Evolutionary conservation across 1,284 basidiomycete species (phyloP).

Genomic region (Lentinus polychrous): DNA sequence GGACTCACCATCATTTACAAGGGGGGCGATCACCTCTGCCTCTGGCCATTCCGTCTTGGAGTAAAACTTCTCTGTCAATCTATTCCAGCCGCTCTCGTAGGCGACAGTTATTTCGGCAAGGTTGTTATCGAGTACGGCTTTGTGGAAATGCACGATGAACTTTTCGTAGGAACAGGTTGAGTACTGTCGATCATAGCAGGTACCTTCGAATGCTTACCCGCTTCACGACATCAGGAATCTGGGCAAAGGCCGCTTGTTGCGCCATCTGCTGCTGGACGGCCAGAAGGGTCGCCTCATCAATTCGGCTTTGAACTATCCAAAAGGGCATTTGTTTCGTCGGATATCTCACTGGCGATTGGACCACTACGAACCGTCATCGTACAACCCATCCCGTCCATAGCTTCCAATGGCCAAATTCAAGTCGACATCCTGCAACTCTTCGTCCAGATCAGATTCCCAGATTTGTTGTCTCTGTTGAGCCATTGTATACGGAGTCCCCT

Average conservation of each 20-base stretch:
- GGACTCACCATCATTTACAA: constrained; percentile 81
- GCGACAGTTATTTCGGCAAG: constrained; percentile 84
- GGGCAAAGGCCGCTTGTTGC: constrained; percentile 70
- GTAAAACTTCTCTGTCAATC: constrained; percentile 94
- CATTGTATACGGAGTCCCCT: constrained; percentile 26
- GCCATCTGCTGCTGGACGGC: constrained; percentile 76
- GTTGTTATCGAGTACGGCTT: constrained; percentile 83
- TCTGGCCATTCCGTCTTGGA: constrained; percentile 95
- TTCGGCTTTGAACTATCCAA: constrained; percentile 38
- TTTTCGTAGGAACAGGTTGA: constrained; percentile 23
- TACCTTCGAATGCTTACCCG: constrained; percentile 41
- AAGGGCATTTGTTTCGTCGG: constrained; percentile 15
- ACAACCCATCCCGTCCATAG: constrained; percentile 60
- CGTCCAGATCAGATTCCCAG: constrained; percentile 69
- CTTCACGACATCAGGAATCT: constrained; percentile 78
- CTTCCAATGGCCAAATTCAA: constrained; percentile 63
- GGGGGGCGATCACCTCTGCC: constrained; percentile 88
- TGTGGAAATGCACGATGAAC: constrained; percentile 90
- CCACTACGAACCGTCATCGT: constrained; percentile 55
- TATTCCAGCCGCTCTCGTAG: constrained; percentile 96
- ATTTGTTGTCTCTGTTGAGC: constrained; percentile 57
- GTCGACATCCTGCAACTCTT: constrained; percentile 67
- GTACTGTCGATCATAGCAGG: background rate
- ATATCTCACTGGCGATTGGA: constrained; percentile 9
- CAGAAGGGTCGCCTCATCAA: constrained; percentile 59